Percentiles rank a stretch among this genome's conserved stretches.
These are phyloP conservation scores for Zasmidium cellare DNA, from an alignment of 2,329 filamentous ascomycete genomes.

Conservation along the genomic window DNA sequence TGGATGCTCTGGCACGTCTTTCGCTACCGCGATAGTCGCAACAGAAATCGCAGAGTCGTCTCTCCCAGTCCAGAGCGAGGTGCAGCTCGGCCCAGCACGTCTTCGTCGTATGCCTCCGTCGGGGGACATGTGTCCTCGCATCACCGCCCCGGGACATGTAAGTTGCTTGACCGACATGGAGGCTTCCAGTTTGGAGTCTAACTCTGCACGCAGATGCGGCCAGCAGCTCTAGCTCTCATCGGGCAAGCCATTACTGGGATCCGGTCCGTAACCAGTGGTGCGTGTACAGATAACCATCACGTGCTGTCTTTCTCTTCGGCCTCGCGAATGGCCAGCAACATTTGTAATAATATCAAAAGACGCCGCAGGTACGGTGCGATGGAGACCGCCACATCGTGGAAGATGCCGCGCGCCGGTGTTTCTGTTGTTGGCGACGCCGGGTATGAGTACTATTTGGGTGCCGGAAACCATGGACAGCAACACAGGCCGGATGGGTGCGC, in stretches of 20 bases:
- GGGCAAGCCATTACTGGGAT: conserved; percentile 33
- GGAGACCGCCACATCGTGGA: not conserved
- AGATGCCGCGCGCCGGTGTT: not conserved
- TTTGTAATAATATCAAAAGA: not conserved
- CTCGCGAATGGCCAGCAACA: not conserved
- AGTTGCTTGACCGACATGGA: conserved; percentile 1
- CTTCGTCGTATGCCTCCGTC: not conserved
- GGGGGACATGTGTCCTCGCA: conserved; percentile 3
- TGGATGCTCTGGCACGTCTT: conserved; percentile 56
- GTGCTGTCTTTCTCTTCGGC: not conserved
- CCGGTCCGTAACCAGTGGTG: conserved; percentile 30
- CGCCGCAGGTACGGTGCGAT: conserved; percentile 6
- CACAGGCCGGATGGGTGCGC: not conserved
- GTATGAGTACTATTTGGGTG: not conserved
- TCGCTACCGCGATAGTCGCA: conserved; percentile 47
- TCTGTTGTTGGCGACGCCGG: not conserved
- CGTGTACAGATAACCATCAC: conserved; percentile 12
- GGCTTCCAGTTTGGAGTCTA: not conserved
- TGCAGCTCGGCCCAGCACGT: conserved; percentile 13
- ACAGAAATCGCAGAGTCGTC: conserved; percentile 30
- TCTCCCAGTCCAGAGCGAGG: conserved; percentile 24
- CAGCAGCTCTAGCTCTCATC: conserved; percentile 11
- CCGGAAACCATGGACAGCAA: not conserved
- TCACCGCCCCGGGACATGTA: not conserved
- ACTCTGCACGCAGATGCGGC: conserved; percentile 6